Evolutionary conservation across 2,329 filamentous ascomycete genomes (phyloP).

Genomic region (Fusarium xylarioides): DNA sequence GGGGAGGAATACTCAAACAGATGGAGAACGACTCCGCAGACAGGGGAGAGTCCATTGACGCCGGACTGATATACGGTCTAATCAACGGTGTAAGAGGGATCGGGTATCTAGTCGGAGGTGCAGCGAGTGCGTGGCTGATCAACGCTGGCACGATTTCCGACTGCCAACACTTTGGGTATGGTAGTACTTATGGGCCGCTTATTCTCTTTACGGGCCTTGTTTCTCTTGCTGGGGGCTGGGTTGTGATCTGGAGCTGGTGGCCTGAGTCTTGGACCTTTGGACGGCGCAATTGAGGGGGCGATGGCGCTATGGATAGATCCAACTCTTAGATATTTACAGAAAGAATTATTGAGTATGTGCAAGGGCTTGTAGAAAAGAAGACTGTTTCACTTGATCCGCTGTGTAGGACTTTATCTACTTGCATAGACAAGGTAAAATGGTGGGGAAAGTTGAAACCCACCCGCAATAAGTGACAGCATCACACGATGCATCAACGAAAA

Average conservation of each 20-base stretch:
- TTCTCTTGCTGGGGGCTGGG: neutral
- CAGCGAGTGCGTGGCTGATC: neutral
- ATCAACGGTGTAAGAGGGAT: neutral
- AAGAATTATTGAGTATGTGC: rapidly evolving
- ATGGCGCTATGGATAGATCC: rapidly evolving
- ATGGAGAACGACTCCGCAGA: neutral
- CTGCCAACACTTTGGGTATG: neutral
- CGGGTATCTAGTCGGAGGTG: neutral
- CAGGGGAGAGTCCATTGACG: neutral
- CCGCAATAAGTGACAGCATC: neutral
- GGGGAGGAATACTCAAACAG: neutral
- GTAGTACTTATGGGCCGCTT: neutral
- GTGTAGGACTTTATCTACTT: neutral
- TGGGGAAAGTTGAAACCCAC: neutral
- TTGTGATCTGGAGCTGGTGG: neutral
- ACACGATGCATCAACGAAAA: neutral
- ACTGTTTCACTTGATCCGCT: neutral
- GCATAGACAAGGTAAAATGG: neutral
- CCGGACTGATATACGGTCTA: neutral
- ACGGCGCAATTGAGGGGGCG: neutral
- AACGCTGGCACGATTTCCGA: neutral
- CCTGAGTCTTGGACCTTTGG: neutral
- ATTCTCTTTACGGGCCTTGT: neutral
- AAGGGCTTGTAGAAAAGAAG: neutral
- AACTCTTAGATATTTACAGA: neutral